Evolutionary conservation across 139 green algal species (phyloP), one percentile per base, ranked within the genome.

Genomic region (Volvox reticuliferus): DNA sequence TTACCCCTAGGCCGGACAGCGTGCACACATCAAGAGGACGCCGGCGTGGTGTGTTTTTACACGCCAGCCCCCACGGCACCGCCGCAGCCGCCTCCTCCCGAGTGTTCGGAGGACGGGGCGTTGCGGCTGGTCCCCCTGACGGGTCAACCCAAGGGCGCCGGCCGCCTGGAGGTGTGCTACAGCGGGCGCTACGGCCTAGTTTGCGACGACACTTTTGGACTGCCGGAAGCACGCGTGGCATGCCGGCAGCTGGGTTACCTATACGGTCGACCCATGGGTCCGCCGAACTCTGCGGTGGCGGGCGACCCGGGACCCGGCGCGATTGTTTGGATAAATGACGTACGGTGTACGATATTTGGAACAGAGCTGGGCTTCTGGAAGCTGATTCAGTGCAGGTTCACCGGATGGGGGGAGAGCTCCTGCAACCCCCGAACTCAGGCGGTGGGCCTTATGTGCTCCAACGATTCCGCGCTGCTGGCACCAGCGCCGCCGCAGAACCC

Each of bases 161-260:
- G 82, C 30, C 61, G 87, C 17, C 61, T 91, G 61, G 76, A 91
- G 87, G 87, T 91, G 21, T 91, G 86, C 86, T 68, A 85, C 69
- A n/a, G 32, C 32, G 86, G 86, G 20, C 75, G 73, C 75, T 90
- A 61, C 28, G 86, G 86, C 0, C 50, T 77, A 12, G 86, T 90
- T 3, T 90, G 86, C 26, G 86, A 90, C 75, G 24, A 90, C 32
- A 26, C 24, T 6, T 90, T 84, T 18, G 32, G 32, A 1, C 17
- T 35, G 12, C 2, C 37, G 30, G 86, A 90, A 76, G 86, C 86
- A 22, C 73, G 86, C 20, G 86, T 90, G 12, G 86, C 75, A 33
- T 90, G 86, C 75, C 73, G 86, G 32, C 86, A 90, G 75, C 75
- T 90, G 55, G 86, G 86, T 1, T 90, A 85, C 86, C 12, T 13